Evolutionary conservation across 345 rosid species (phyloP).

Genomic region (Brassica carinata): DNA sequence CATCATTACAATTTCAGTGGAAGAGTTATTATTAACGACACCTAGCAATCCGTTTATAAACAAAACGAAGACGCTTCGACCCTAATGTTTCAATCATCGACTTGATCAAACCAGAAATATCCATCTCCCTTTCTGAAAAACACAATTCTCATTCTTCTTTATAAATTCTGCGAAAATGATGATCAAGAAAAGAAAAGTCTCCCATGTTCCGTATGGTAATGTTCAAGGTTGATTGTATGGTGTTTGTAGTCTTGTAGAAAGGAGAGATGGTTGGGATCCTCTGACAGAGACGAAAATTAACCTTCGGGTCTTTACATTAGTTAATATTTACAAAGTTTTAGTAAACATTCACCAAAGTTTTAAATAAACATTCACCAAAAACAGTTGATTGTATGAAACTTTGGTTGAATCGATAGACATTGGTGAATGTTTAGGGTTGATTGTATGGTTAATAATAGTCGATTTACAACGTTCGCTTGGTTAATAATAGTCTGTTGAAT

Average conservation of each 20-base stretch:
- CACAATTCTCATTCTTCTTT: neutral
- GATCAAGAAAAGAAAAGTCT: neutral
- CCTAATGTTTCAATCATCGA: neutral
- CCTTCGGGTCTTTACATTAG: neutral
- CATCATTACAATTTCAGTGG: no score
- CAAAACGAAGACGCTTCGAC: neutral
- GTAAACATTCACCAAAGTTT: no score
- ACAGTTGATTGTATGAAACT: no score
- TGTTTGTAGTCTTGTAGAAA: neutral
- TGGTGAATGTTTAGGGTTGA: no score
- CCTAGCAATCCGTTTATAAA: neutral
- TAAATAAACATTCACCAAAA: no score
- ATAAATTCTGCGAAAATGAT: neutral
- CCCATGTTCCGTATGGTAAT: neutral
- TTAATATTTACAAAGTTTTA: no score
- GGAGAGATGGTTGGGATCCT: neutral
- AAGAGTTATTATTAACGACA: neutral
- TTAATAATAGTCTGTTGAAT: no score
- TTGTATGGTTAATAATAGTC: no score
- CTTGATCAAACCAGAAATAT: constrained; percentile 1
- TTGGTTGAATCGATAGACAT: no score
- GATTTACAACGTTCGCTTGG: no score
- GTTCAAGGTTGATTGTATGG: neutral
- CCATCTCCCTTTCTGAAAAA: neutral
- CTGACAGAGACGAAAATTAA: neutral